A percentile compares a stretch with the other conserved stretches of the same genome.
Conservation (phyloP, 2,329 filamentous ascomycete genomes). For the Ophiostoma triangulosporum region DNA sequence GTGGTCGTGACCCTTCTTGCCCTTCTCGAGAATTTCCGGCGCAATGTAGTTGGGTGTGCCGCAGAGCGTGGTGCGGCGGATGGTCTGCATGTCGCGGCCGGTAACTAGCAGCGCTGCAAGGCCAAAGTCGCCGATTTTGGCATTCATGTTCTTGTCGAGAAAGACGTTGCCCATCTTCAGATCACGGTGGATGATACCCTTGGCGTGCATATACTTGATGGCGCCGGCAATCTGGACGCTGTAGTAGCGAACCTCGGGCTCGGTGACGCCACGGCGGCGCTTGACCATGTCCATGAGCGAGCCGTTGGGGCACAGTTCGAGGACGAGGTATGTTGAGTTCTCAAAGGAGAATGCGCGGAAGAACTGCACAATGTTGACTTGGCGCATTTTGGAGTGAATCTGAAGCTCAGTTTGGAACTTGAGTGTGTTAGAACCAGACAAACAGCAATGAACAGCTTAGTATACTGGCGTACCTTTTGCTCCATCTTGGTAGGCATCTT, state of each 20-base stretch:
- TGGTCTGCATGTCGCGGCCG: slow-evolving; percentile 74
- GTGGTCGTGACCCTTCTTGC: slow-evolving; percentile 87
- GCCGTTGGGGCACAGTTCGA: slow-evolving; percentile 90
- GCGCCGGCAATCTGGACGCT: slow-evolving; percentile 90
- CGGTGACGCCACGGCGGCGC: slow-evolving; percentile 74
- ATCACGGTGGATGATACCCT: slow-evolving; percentile 92
- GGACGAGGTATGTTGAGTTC: slow-evolving; percentile 79
- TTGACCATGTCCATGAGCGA: slow-evolving; percentile 98
- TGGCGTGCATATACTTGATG: slow-evolving; percentile 93
- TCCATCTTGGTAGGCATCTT: slow-evolving; percentile 74
- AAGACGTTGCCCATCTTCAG: slow-evolving; percentile 98
- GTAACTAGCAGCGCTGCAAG: slow-evolving; percentile 84
- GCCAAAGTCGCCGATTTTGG: slow-evolving; percentile 96
- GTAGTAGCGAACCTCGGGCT: slow-evolving; percentile 88
- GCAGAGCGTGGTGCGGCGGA: slow-evolving; percentile 81
- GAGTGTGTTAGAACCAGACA: not conserved
- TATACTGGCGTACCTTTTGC: slow-evolving; percentile 48
- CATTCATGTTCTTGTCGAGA: slow-evolving; percentile 85
- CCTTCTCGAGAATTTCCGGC: slow-evolving; percentile 88
- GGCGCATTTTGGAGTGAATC: slow-evolving; percentile 95
- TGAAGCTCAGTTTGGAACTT: slow-evolving; percentile 75
- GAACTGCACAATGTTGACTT: slow-evolving; percentile 92
- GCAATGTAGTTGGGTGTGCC: slow-evolving; percentile 98
- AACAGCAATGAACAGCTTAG: not conserved
- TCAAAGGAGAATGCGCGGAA: slow-evolving; percentile 85